Conservation (phyloP, 2,329 filamentous ascomycete species). For the Sclerotinia subarctica region DNA sequence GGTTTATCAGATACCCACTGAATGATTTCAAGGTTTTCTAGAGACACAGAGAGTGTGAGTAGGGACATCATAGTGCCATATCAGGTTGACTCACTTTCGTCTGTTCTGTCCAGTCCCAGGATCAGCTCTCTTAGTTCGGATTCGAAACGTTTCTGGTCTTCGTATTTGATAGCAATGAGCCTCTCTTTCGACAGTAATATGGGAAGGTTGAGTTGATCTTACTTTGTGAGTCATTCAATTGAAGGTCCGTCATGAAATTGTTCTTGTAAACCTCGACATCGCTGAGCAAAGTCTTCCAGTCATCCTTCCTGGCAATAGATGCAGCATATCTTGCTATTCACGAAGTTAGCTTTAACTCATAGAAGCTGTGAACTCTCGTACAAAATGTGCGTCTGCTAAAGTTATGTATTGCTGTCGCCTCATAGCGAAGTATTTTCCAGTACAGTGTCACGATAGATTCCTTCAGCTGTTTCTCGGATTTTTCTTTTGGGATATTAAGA, state of each 20-base stretch:
- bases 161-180: neutral
- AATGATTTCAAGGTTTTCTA: neutral
- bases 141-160: neutral
- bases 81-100: neutral
- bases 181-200: neutral
- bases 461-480: neutral
- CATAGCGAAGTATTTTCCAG: slow-evolving; percentile 9
- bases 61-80: neutral
- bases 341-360: neutral
- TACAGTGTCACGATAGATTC: neutral
- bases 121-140: neutral
- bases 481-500: neutral
- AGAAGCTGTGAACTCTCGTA: neutral
- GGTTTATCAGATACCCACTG: neutral
- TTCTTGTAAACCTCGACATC: neutral
- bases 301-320: neutral
- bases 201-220: neutral
- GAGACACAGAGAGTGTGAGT: neutral
- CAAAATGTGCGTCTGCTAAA: neutral
- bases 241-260: neutral
- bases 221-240: slow-evolving; percentile 2
- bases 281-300: neutral
- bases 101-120: neutral
- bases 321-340: neutral
- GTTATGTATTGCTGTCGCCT: neutral